Percentiles rank a stretch among this genome's conserved stretches.
Evolutionary conservation across 1,139 yeast species (phyloP).

Genomic region (Candida neerlandica): DNA sequence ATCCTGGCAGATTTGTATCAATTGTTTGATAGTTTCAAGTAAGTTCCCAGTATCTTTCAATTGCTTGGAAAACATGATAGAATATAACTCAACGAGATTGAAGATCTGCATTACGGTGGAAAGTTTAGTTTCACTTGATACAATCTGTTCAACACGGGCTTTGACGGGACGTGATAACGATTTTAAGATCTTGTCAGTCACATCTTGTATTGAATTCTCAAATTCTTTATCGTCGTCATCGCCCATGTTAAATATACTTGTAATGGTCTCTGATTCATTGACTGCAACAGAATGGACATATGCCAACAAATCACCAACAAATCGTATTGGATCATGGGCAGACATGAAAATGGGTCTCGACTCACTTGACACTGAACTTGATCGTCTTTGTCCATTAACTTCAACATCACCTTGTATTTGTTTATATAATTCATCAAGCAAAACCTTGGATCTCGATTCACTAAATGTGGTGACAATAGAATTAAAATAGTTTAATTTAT

Average conservation of each 20-base stretch:
- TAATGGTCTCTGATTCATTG: conserved; percentile 79
- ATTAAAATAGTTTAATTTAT: conserved; percentile 52
- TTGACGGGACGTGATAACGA: conserved; percentile 44
- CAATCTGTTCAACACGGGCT: conserved; percentile 63
- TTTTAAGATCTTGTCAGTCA: conserved; percentile 34
- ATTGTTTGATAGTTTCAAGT: conserved; percentile 27
- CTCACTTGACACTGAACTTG: conserved; percentile 17
- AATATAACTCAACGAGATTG: conserved; percentile 67
- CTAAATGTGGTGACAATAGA: conserved; percentile 50
- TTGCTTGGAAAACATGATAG: conserved; percentile 65
- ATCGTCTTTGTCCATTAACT: conserved; percentile 2
- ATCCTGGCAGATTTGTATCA: conserved; percentile 38
- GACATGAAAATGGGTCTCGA: conserved; percentile 60
- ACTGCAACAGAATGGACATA: conserved; percentile 88
- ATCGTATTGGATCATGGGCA: conserved; percentile 81
- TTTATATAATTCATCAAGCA: conserved; percentile 59
- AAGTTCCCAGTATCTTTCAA: conserved; percentile 22
- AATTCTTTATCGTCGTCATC: conserved; percentile 21
- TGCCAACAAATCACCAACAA: conserved; percentile 86
- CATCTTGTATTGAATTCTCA: conserved; percentile 30
- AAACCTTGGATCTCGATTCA: conserved; percentile 55
- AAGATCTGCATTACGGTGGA: conserved; percentile 58
- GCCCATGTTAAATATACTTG: conserved; percentile 37
- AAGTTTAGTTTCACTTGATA: conserved; percentile 65
- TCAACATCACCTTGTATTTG: conserved; percentile 46